These are phyloP conservation scores for Astrocystis sublimbata DNA, from an alignment of 495 filamentous ascomycete species.

Conservation along the genomic window DNA sequence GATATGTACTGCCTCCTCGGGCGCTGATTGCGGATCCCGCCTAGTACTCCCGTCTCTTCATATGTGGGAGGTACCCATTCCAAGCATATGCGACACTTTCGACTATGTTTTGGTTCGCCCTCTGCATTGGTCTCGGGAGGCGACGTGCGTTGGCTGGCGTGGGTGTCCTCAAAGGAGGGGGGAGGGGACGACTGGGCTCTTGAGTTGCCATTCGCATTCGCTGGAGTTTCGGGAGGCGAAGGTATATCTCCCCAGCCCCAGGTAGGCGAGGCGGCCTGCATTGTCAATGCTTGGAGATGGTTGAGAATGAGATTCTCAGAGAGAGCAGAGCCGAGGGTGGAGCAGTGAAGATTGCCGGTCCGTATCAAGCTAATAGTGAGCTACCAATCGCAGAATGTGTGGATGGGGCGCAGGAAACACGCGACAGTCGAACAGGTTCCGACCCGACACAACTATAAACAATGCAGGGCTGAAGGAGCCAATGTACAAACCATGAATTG, in stretches of 20 bases:
- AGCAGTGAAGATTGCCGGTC: background rate
- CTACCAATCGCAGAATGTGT: background rate
- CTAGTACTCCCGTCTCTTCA: slow-evolving; percentile 60
- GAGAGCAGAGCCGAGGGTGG: too few species aligned
- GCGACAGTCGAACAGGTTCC: slow-evolving; percentile 11
- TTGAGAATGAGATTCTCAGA: background rate
- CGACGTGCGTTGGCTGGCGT: slow-evolving; percentile 7
- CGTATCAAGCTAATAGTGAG: background rate
- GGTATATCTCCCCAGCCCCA: slow-evolving; percentile 4
- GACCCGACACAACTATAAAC: slow-evolving; percentile 13
- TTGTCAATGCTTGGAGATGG: background rate
- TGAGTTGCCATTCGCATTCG: slow-evolving; percentile 2
- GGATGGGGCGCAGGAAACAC: background rate
- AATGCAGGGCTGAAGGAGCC: slow-evolving; percentile 16
- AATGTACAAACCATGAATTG: slow-evolving; percentile 24
- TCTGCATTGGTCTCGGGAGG: slow-evolving; percentile 26
- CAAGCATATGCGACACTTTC: slow-evolving; percentile 90
- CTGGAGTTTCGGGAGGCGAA: background rate
- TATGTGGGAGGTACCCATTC: slow-evolving; percentile 80
- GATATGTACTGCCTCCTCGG: slow-evolving; percentile 74
- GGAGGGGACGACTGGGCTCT: slow-evolving; percentile 7
- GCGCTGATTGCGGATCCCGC: slow-evolving; percentile 60
- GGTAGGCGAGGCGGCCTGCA: slow-evolving; percentile 13
- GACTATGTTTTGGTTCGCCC: slow-evolving; percentile 34
- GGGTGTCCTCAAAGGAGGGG: slow-evolving; percentile 21